phyloP scores from a whole-genome alignment of 2,329 filamentous ascomycete species.

The Colletotrichum sp. region DNA sequence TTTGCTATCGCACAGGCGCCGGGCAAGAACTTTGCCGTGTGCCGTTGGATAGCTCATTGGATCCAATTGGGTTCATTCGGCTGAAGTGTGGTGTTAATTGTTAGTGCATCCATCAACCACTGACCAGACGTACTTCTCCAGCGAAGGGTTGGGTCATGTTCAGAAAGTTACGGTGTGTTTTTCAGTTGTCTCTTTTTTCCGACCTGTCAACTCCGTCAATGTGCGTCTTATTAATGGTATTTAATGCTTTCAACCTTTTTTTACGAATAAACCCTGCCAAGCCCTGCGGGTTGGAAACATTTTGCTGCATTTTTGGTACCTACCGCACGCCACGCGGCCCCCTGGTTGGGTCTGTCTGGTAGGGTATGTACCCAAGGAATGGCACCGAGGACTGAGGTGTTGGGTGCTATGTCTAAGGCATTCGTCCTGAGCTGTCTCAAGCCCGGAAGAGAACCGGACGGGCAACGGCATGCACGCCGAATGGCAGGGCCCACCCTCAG shows the following conservation, averaged over 20 bases:
- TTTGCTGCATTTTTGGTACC: neutral
- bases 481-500: neutral
- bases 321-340: neutral
- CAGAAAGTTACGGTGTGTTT: neutral
- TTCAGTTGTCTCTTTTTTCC: neutral
- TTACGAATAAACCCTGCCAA: neutral
- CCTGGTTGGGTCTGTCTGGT: neutral
- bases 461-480: conserved; percentile 10
- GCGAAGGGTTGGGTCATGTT: neutral
- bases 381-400: too few relatives aligned
- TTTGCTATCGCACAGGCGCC: neutral
- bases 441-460: conserved; percentile 15
- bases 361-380: too few relatives aligned
- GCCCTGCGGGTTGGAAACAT: neutral
- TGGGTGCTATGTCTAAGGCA: neutral
- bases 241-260: neutral
- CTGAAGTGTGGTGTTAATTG: neutral
- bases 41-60: neutral
- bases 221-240: neutral
- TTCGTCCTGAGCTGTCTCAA: neutral
- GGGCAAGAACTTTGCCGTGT: neutral
- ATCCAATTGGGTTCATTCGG: neutral
- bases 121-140: neutral
- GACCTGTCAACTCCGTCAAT: neutral
- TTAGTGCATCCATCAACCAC: neutral